phyloP scores from a whole-genome alignment of 306 rosid species.

The Quercus rubra region DNA sequence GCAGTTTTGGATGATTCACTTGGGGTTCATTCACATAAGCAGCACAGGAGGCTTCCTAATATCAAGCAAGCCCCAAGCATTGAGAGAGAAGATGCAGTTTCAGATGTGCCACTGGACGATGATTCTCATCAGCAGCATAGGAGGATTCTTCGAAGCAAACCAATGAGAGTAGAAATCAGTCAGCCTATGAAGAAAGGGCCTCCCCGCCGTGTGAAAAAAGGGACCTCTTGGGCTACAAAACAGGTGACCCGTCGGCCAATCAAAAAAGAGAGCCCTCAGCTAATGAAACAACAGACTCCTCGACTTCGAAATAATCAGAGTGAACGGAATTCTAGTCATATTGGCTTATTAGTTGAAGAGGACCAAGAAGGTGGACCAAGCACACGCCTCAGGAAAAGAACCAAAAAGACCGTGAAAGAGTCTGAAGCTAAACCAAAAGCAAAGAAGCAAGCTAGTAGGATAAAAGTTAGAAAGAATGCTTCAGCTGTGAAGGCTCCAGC shows the following conservation, averaged over 20 bases:
- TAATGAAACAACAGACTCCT: slow-evolving; percentile 41
- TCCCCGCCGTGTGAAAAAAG: slow-evolving; percentile 35
- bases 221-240: slow-evolving; percentile 38
- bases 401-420: slow-evolving; percentile 41
- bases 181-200: slow-evolving; percentile 48
- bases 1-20: slow-evolving; percentile 33
- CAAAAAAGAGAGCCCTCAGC: slow-evolving; percentile 45
- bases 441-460: slow-evolving; percentile 51
- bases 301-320: slow-evolving; percentile 38
- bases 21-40: slow-evolving; percentile 33
- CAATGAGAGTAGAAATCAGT: slow-evolving; percentile 38
- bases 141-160: slow-evolving; percentile 63
- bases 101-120: slow-evolving; percentile 40
- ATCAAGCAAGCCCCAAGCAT: slow-evolving; percentile 51
- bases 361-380: slow-evolving; percentile 82
- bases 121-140: slow-evolving; percentile 36
- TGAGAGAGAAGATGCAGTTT: slow-evolving; percentile 42
- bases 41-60: slow-evolving; percentile 39
- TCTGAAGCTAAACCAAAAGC: slow-evolving; percentile 47
- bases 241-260: slow-evolving; percentile 31
- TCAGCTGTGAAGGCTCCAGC: slow-evolving; percentile 45
- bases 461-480: slow-evolving; percentile 51
- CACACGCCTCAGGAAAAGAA: slow-evolving; percentile 85
- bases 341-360: slow-evolving; percentile 45
- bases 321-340: slow-evolving; percentile 28